Percentiles rank a stretch among this genome's conserved stretches.
Evolutionary conservation across 257 asterid genomes (phyloP).

Genomic region (Penstemon davidsonii): DNA sequence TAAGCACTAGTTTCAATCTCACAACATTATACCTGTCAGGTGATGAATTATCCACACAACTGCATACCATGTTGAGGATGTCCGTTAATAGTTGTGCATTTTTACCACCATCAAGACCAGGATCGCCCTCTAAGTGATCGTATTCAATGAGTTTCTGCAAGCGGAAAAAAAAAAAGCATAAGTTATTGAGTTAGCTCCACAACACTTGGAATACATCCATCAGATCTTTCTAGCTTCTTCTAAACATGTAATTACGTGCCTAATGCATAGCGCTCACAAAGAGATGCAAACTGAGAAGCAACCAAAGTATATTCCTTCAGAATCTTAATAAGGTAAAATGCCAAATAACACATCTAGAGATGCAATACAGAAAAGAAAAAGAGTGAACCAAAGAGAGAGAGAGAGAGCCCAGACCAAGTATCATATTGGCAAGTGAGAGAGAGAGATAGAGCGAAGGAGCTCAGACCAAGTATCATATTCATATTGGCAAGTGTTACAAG

Average conservation of each 20-base stretch:
- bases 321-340: constrained; percentile 17
- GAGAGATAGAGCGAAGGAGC: too few species aligned
- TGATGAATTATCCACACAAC: constrained; percentile 90
- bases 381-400: too few species aligned
- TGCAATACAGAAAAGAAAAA: constrained; percentile 8
- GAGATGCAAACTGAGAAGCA: constrained; percentile 11
- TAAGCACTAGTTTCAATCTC: constrained; percentile 24
- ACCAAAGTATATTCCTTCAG: background rate
- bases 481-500: background rate
- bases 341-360: constrained; percentile 9
- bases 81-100: constrained; percentile 69
- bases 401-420: too few species aligned
- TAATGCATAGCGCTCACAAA: constrained; percentile 19
- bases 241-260: constrained; percentile 12
- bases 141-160: constrained; percentile 94
- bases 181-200: background rate
- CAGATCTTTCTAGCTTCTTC: constrained; percentile 21
- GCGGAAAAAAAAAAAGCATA: constrained; percentile 14
- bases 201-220: too few species aligned
- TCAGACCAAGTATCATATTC: constrained; percentile 19
- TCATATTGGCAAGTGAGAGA: too few species aligned
- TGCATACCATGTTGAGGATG: constrained; percentile 84
- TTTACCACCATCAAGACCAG: constrained; percentile 88
- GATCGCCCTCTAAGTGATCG: constrained; percentile 97
- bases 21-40: constrained; percentile 75